A percentile compares a stretch with the other conserved stretches of the same genome.
phyloP scores from a whole-genome alignment of 1,284 basidiomycete genomes.

The Trichosporon sp. region DNA sequence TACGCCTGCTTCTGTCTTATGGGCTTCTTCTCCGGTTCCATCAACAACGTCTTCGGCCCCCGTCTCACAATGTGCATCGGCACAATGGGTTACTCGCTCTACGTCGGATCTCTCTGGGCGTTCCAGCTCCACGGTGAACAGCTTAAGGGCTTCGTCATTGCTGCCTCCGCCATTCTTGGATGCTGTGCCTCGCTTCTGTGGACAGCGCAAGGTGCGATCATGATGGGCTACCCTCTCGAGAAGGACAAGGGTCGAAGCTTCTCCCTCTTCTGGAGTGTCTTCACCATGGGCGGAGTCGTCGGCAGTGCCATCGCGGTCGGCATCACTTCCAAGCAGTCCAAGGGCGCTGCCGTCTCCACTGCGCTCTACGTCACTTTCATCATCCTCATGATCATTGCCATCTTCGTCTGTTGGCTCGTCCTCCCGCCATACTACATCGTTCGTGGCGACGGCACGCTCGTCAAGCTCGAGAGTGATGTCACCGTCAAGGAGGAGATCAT shows the following conservation, averaged over 20 bases:
- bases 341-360: constrained; percentile 32
- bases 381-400: constrained; percentile 41
- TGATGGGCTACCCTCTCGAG: constrained; percentile 51
- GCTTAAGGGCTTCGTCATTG: constrained; percentile 41
- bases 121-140: constrained; percentile 11
- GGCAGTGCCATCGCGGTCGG: constrained; percentile 50
- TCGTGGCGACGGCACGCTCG: constrained; percentile 36
- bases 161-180: constrained; percentile 50
- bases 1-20: constrained; percentile 51
- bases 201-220: constrained; percentile 49
- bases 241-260: constrained; percentile 16
- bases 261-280: constrained; percentile 48
- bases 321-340: constrained; percentile 31
- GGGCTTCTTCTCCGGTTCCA: constrained; percentile 15
- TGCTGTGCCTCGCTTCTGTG: constrained; percentile 29
- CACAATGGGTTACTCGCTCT: constrained; percentile 40
- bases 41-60: constrained; percentile 48
- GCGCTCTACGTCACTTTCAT: constrained; percentile 42
- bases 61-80: constrained; percentile 49
- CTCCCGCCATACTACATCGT: constrained; percentile 37
- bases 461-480: constrained; percentile 26
- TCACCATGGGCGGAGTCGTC: constrained; percentile 50
- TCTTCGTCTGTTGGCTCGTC: constrained; percentile 30
- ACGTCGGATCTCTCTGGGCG: constrained; percentile 31
- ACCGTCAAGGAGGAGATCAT: constrained; percentile 26